A percentile compares a stretch with the other conserved stretches of the same genome.
phyloP scores from a whole-genome alignment of 495 filamentous ascomycete genomes.

The Lasiosphaeria hispida region DNA sequence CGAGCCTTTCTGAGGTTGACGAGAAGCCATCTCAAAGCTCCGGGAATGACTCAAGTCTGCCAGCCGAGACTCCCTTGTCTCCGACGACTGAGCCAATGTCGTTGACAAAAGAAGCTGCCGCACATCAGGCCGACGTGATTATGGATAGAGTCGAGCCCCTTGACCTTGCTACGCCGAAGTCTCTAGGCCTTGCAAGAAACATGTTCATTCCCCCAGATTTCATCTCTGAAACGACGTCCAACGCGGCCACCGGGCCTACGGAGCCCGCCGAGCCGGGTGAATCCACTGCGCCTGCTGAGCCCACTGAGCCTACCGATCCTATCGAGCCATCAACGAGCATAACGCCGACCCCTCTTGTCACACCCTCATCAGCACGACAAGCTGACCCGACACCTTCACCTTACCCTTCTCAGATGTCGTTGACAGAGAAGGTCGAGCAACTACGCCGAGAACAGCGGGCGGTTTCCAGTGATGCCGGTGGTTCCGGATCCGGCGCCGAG shows the following conservation, averaged over 20 bases:
- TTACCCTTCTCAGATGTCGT: slow-evolving; percentile 23
- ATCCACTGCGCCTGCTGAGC: neutral
- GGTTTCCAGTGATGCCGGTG: slow-evolving; percentile 27
- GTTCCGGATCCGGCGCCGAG: slow-evolving; percentile 11
- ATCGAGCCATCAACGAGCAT: neutral
- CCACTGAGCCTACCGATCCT: neutral
- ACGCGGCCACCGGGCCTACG: neutral
- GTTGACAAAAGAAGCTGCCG: slow-evolving; percentile 14
- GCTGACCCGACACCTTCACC: neutral
- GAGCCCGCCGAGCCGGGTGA: neutral
- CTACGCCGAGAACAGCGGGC: slow-evolving; percentile 44
- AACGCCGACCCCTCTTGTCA: neutral
- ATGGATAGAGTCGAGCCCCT: slow-evolving; percentile 63
- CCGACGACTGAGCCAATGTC: slow-evolving; percentile 23
- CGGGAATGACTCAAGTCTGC: slow-evolving; percentile 14
- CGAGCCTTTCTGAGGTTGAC: slow-evolving; percentile 25
- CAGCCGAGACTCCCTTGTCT: slow-evolving; percentile 23
- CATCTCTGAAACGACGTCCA: neutral
- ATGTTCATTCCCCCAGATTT: slow-evolving; percentile 14
- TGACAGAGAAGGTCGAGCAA: slow-evolving; percentile 51
- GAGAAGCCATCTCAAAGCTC: slow-evolving; percentile 27
- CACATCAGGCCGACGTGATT: slow-evolving; percentile 20
- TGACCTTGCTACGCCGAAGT: slow-evolving; percentile 62
- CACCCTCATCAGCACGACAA: neutral
- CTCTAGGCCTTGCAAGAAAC: slow-evolving; percentile 20